Evolutionary conservation across 1,284 basidiomycete species (phyloP), one percentile per base, ranked within the genome.

Genomic region (Ustilago loliicola): DNA sequence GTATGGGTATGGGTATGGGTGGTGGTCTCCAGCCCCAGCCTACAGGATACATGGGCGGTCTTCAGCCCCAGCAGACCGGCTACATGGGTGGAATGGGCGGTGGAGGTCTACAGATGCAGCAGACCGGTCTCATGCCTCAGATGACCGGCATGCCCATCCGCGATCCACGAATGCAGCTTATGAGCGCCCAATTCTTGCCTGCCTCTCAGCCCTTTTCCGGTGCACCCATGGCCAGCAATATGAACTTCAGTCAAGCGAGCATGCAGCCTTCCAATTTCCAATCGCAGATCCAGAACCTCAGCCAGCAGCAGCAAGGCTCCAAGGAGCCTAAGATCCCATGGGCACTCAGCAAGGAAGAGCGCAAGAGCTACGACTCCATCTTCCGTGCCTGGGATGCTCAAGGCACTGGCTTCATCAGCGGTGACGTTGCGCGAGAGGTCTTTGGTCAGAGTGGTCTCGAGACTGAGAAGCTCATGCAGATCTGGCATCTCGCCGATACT

Each of bases 361-460:
- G 95, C 89, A 98, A 98, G 89, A 93, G 92, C 81, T 99, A 99
- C 85, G 95, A 98, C 86, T 91, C 93, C 85, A 96, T 98, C 83
- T 99, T 99, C 89, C 90, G 96, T 66, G 93, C 94, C 29, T 99
- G 96, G 97, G 96, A 98, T 86, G 88, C 91, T 1, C 89, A 91
- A 48, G 90, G 91, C 25, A 92, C 92, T 0, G 94, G 94, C 2
- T 99, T 96, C 87, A 94, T 99, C 85, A 91, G 88, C 61, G 95
- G 96, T 50, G 89, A 91, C 79, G 94, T 92, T 50, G 95, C 96
- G 0, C 89, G 93, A 56, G 94, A 98, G 84, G 94, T 98, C 25
- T 99, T 99, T 88, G 94, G 95, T 0, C 94, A 96, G 86, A 94
- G 93, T 86, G 96, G 95, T 2, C 87, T 99, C 36, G 90, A 91